Evolutionary conservation across 257 asterid species (phyloP), one percentile per base, ranked within the genome.

Genomic region (Capsicum baccatum): DNA sequence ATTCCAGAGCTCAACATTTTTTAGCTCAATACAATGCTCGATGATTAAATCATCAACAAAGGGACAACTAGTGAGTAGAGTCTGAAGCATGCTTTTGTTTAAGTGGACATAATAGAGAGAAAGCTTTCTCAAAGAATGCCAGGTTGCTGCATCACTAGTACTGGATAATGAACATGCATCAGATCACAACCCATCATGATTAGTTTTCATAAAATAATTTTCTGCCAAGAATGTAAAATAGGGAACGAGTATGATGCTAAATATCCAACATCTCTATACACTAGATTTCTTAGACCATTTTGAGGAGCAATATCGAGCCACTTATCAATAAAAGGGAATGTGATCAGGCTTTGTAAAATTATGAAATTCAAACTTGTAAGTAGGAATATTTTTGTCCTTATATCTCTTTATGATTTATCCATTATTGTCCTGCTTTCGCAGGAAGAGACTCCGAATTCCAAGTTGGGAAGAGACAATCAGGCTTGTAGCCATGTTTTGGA

Each of bases 81-180:
- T 21, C 11, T 63, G 69, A 21, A 63, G 69, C 42, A 63, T 63
- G 42, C 10, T 63, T 13, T 21, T 0, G 0, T 21, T 15, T 63
- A 63, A 21, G 8, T 4, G 0, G 13, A 21, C 69, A 63, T 39
- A 10, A 63, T 42, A 63, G 5, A 63, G 39, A 63, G 37, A 63
- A 10, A 63, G 42, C 0, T 63, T 63, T 63, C 42, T 21, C 69
- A 63, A 63, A 21, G 69, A 63, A 63, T 2, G 42, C 12, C 42
- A 63, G 0, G 0, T 62, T 0, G 37, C 68, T 1, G 21, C 0
- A 62, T 0, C 39, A 26, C 33, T 62, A 21, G 10, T 10, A 62
- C 68, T 62, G 0, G 8, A 21, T 11, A 63, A 63, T 10, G 69
- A 63, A 21, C 13, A 63, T 21, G 69, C 42, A 21, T 63, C 39